phyloP scores from a whole-genome alignment of 2,329 filamentous ascomycete species.

The Botrytis cinerea region DNA sequence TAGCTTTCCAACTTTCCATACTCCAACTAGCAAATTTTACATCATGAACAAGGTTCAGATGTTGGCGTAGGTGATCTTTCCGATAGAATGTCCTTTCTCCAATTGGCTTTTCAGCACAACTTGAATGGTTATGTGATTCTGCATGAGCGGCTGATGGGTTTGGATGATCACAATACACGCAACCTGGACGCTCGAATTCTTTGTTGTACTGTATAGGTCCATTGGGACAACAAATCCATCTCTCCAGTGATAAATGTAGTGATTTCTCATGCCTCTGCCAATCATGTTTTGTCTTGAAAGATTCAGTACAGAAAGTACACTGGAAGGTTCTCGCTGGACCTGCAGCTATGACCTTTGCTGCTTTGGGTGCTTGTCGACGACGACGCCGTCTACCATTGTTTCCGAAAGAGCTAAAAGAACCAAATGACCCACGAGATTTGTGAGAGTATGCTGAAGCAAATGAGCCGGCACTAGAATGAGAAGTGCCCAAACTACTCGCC shows the following conservation, averaged over 20 bases:
- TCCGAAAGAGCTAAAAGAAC: slow-evolving; percentile 39
- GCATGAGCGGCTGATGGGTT: slow-evolving; percentile 58
- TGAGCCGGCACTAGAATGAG: slow-evolving; percentile 59
- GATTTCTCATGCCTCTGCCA: slow-evolving; percentile 73
- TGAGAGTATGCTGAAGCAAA: slow-evolving; percentile 61
- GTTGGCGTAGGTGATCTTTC: slow-evolving; percentile 68
- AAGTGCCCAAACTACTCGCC: slow-evolving; percentile 61
- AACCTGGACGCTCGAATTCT: slow-evolving; percentile 57
- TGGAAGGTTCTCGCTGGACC: slow-evolving; percentile 52
- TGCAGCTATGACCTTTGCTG: slow-evolving; percentile 50
- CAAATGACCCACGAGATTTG: slow-evolving; percentile 57
- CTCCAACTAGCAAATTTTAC: slow-evolving; percentile 62
- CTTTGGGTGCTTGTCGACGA: slow-evolving; percentile 37
- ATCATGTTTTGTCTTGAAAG: slow-evolving; percentile 67
- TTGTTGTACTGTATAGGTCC: slow-evolving; percentile 58
- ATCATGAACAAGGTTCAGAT: slow-evolving; percentile 62
- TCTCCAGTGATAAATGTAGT: slow-evolving; percentile 63
- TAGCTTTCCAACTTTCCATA: slow-evolving; percentile 64
- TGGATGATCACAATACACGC: slow-evolving; percentile 60
- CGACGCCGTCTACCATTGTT: slow-evolving; percentile 38
- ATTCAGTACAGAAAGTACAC: slow-evolving; percentile 70
- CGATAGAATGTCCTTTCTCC: slow-evolving; percentile 66
- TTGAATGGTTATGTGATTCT: slow-evolving; percentile 60
- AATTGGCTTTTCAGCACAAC: slow-evolving; percentile 65
- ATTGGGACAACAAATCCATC: slow-evolving; percentile 64